Evolutionary conservation across 2,329 filamentous ascomycete genomes (phyloP), one percentile per base, ranked within the genome.

Genomic region (Claviceps sp.): DNA sequence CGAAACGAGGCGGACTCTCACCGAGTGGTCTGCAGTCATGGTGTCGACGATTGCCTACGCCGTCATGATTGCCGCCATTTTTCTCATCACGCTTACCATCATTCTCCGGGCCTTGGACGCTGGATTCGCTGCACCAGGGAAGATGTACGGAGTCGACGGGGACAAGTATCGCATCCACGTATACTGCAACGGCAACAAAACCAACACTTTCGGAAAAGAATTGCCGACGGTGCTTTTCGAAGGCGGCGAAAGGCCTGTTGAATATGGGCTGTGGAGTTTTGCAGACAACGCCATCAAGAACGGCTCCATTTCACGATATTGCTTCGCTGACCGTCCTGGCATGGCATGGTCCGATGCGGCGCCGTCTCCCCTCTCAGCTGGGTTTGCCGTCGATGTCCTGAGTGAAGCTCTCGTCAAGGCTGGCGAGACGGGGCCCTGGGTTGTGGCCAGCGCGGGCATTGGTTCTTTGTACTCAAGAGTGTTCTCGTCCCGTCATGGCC

Each of bases 311-410:
- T 73, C 75, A 52, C 82, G 91, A 54, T 97, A 95, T 71, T 98
- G 93, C 74, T 96, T 95, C 67, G 90, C 88, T 64, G 93, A 98
- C 65, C 85, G 93, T 22, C 93, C 93, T 1, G 93, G 93, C 1
- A 78, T 91, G 52, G 91, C 79, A 6, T 95, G 88, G 75, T 82
- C 78, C 47, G 93, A 98, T 67, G 91, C 93, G 52, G 89, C 91
- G 0, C 93, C 93, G 2, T 96, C 90, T 5, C 93, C 93, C 0
- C 84, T 95, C 60, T 95, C 88, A 5, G 91, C 88, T 4, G 89
- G 90, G 44, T 95, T 96, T 79, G 85, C 86, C n/a, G 84, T 87
- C 5, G 89, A 95, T 62, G 88, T 84, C 0, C 73, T 97, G 26
- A 90, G 88, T 44, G 90, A 97, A 70, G 88, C 89, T 2, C 77